Percentiles rank a stretch among this genome's conserved stretches.
Evolutionary conservation across 441 rosid species (phyloP).

Genomic region (Euphorbia schlechtendalii): DNA sequence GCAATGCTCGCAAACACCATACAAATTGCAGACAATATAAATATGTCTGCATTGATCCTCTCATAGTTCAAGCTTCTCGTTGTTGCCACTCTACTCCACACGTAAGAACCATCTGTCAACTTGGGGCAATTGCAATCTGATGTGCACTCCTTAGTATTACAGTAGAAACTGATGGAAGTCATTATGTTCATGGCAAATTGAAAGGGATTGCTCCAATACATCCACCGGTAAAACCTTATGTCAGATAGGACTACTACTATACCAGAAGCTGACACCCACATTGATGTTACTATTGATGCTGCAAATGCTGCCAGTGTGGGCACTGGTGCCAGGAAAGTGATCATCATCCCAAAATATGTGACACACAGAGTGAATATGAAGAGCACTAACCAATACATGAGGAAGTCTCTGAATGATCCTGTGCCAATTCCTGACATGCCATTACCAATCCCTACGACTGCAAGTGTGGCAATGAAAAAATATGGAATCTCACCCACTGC

Average conservation of each 20-base stretch:
- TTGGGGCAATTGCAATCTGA: constrained; percentile 26
- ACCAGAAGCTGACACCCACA: constrained; percentile 28
- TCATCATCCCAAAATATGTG: constrained; percentile 34
- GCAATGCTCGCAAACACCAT: constrained; percentile 25
- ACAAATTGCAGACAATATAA: constrained; percentile 24
- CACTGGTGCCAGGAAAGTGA: constrained; percentile 35
- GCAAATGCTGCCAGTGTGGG: constrained; percentile 30
- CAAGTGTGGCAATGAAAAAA: constrained; percentile 24
- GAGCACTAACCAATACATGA: constrained; percentile 23
- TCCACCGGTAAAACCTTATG: constrained; percentile 26
- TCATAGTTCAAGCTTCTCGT: constrained; percentile 23
- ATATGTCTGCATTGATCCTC: constrained; percentile 18
- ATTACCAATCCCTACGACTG: constrained; percentile 29
- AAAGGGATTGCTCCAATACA: constrained; percentile 33
- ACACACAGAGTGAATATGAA: constrained; percentile 22
- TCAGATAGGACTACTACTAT: constrained; percentile 26
- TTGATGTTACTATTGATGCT: constrained; percentile 24
- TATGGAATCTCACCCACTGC: constrained; percentile 29
- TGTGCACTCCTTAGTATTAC: constrained; percentile 22
- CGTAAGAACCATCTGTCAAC: constrained; percentile 21
- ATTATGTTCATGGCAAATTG: constrained; percentile 21
- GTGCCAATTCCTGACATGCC: constrained; percentile 25
- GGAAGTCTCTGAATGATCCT: constrained; percentile 20
- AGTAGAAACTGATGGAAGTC: constrained; percentile 25
- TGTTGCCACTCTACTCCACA: constrained; percentile 24